These are phyloP conservation scores for Microsporum canis DNA, from an alignment of 2,329 filamentous ascomycete species.

Conservation along the genomic window DNA sequence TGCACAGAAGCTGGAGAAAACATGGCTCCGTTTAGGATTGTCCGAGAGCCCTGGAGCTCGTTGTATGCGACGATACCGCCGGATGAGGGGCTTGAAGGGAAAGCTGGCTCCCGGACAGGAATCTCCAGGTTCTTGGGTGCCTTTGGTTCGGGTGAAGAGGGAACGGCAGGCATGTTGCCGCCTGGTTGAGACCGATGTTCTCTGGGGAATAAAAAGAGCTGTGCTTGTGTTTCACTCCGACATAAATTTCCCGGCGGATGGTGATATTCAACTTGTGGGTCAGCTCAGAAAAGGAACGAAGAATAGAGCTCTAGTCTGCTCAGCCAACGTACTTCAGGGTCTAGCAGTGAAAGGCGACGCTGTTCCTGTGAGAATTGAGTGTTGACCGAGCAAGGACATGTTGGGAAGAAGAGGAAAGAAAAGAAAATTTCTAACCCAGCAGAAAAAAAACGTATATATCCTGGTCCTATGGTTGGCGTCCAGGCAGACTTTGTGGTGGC, in stretches of 20 bases:
- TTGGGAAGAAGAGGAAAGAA: background rate
- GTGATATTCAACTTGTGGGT: background rate
- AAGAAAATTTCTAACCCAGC: background rate
- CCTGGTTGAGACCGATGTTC: conserved; percentile 6
- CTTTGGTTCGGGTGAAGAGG: conserved; percentile 13
- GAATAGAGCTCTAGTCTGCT: background rate
- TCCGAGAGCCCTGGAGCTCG: conserved; percentile 23
- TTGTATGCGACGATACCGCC: conserved; percentile 32
- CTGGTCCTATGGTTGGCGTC: background rate
- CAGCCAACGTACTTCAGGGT: background rate
- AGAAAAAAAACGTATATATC: background rate
- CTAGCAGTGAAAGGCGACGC: background rate
- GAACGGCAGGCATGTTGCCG: conserved; percentile 24
- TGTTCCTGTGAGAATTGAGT: background rate
- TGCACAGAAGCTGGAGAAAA: conserved; percentile 52
- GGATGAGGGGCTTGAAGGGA: conserved; percentile 31
- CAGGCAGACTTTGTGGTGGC: background rate
- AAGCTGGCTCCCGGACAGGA: conserved; percentile 13
- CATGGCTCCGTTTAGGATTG: conserved; percentile 25
- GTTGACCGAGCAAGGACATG: background rate
- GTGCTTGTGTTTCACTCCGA: conserved; percentile 26
- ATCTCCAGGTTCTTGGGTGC: conserved; percentile 4
- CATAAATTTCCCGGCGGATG: conserved; percentile 20
- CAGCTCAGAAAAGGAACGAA: background rate
- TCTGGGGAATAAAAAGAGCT: conserved; percentile 12